Conservation (phyloP, 345 rosid genomes). For the Zanthoxylum bungeanum region DNA sequence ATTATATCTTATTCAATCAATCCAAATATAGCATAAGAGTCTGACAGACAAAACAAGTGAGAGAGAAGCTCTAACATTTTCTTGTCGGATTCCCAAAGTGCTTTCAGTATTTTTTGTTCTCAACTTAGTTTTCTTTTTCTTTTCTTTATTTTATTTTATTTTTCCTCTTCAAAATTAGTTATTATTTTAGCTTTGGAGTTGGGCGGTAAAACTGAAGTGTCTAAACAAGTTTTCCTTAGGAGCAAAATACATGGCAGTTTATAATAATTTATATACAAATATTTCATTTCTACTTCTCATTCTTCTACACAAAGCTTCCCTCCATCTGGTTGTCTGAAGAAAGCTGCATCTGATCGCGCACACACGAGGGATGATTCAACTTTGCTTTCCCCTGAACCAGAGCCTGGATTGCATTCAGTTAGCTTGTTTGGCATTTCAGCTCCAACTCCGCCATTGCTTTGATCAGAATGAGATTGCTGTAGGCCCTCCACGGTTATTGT, state of each 20-base stretch:
- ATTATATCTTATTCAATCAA: no score
- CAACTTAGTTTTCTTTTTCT: no score
- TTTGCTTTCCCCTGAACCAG: no score
- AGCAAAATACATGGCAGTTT: neutral
- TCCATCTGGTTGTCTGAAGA: slow-evolving; percentile 34
- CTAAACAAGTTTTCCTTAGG: neutral
- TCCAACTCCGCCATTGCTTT: slow-evolving; percentile 6
- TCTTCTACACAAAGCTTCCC: slow-evolving; percentile 20
- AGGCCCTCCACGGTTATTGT: neutral
- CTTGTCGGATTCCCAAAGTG: no score
- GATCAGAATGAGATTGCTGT: slow-evolving; percentile 10
- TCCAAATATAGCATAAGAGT: no score
- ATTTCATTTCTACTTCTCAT: slow-evolving; percentile 27
- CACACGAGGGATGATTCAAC: no score
- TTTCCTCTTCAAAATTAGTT: neutral
- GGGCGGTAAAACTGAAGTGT: neutral
- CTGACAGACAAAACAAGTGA: no score
- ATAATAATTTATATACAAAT: slow-evolving; percentile 15
- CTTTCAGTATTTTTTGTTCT: no score
- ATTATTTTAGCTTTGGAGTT: neutral
- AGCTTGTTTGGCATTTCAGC: slow-evolving; percentile 12
- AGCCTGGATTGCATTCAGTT: neutral
- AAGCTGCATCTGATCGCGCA: no score
- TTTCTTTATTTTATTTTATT: slow-evolving; percentile 18
- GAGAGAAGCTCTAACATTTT: no score